A percentile compares a stretch with the other conserved stretches of the same genome.
phyloP scores from a whole-genome alignment of 139 green algal species.

The Yamagishiella unicocca region DNA sequence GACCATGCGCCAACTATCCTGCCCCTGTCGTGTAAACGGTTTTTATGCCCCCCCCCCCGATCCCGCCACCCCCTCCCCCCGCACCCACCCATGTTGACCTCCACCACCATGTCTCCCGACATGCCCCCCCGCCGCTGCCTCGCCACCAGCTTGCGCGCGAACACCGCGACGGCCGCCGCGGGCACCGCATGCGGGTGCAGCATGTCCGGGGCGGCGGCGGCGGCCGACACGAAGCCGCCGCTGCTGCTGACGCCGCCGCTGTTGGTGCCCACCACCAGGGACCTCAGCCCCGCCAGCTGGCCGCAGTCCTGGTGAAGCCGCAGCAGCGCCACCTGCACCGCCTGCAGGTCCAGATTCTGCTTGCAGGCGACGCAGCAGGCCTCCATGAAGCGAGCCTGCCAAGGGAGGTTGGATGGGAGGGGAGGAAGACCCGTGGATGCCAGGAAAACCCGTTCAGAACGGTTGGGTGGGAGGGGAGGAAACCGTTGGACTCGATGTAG shows the following conservation, averaged over 20 bases:
- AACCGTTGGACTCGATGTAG: too few relatives aligned
- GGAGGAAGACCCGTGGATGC: background rate
- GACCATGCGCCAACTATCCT: too few relatives aligned
- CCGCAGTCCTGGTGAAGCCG: slow-evolving; percentile 49
- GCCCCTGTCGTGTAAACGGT: too few relatives aligned
- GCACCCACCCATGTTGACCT: slow-evolving; percentile 8
- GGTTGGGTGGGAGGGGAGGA: background rate
- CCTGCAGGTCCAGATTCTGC: slow-evolving; percentile 58
- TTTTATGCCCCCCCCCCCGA: too few relatives aligned
- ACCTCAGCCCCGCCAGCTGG: slow-evolving; percentile 10
- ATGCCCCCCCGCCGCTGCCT: background rate
- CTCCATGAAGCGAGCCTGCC: slow-evolving; percentile 51
- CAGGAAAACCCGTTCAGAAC: slow-evolving; percentile 21
- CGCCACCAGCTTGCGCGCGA: slow-evolving; percentile 10
- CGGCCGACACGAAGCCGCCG: background rate
- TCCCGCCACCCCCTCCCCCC: too few relatives aligned
- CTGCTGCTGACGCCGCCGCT: background rate
- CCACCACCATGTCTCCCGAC: background rate
- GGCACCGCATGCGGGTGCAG: slow-evolving; percentile 37
- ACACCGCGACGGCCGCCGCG: background rate
- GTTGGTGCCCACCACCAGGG: background rate
- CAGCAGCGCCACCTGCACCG: slow-evolving; percentile 58
- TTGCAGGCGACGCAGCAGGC: slow-evolving; percentile 7
- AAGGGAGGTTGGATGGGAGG: background rate
- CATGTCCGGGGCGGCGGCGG: background rate